Percentiles rank a stretch among this genome's conserved stretches.
phyloP scores from a whole-genome alignment of 306 rosid genomes.

The Castanopsis chinensis region DNA sequence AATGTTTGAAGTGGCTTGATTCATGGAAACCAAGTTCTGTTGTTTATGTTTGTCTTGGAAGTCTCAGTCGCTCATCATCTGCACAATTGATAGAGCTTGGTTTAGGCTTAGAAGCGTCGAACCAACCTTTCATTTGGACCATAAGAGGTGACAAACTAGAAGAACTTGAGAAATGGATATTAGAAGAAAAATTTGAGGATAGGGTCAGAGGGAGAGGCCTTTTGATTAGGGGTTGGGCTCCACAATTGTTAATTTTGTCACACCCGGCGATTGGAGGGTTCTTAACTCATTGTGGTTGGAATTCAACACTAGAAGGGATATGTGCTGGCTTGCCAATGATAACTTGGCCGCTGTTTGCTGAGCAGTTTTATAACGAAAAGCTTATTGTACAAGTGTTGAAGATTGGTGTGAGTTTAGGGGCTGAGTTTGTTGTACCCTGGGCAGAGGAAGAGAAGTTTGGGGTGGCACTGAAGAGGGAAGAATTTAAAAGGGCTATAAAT shows the following conservation, averaged over 20 bases:
- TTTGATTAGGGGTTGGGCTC: constrained; percentile 72
- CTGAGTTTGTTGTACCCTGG: not conserved
- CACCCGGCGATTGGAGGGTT: constrained; percentile 49
- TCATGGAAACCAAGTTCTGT: constrained; percentile 13
- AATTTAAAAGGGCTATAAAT: not conserved
- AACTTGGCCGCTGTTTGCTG: constrained; percentile 63
- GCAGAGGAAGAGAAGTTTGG: not conserved
- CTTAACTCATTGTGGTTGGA: constrained; percentile 79
- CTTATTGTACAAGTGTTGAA: constrained; percentile 10
- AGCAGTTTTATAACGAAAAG: constrained; percentile 35
- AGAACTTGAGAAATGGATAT: constrained; percentile 47
- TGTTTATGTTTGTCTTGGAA: constrained; percentile 34
- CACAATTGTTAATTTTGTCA: constrained; percentile 54
- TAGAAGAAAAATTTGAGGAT: constrained; percentile 38
- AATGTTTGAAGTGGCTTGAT: constrained; percentile 31
- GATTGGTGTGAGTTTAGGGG: not conserved
- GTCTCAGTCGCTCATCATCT: not conserved
- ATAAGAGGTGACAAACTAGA: constrained; percentile 29
- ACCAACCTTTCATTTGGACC: constrained; percentile 68
- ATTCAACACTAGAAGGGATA: constrained; percentile 57
- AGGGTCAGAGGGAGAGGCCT: constrained; percentile 49
- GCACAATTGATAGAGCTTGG: constrained; percentile 37
- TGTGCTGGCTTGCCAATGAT: constrained; percentile 54
- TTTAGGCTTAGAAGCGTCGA: constrained; percentile 59
- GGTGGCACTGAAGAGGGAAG: not conserved